Evolutionary conservation across 2,329 filamentous ascomycete genomes (phyloP), one percentile per base, ranked within the genome.

Genomic region (Magnaporthiopsis rhizophila): DNA sequence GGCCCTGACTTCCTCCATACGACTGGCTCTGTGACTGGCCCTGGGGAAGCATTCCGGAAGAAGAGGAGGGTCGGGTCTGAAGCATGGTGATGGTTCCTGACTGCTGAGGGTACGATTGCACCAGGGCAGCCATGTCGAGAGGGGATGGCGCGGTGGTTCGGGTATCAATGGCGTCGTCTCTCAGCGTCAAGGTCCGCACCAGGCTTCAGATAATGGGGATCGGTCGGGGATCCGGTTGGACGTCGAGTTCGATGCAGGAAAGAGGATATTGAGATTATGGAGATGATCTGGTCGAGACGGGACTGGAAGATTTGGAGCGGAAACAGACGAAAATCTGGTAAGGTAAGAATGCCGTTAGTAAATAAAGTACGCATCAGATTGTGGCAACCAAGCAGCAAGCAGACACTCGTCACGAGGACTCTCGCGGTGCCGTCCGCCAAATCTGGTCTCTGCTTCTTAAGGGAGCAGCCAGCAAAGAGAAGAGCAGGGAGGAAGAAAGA

Each of bases 41-140:
- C 62, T 78, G 73, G 64, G 82, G 74, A 74, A 88, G 85, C 70
- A 83, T 83, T 72, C 82, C 83, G 64, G 84, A 83, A 58, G 86
- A 82, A 66, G 89, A 88, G 64, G 83, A 82, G 67, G 88, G 86
- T 74, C 88, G 86, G 71, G 88, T 84, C 76, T 92, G 89, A 72
- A 93, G 86, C 84, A 92, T 89, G 68, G 88, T 88, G 71, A 87
- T 83, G 69, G 89, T 87, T 76, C 83, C 82, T 73, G 87, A 86
- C 77, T 91, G 89, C 79, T 91, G 88, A 72, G 90, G 86, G 74
- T 90, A 90, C 67, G 89, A 86, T 79, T 94, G 91, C 73, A 93
- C 89, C 81, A 94, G 83, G 77, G 90, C 89, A 81, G 90, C 90
- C 91, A 95, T 94, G 76, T 75, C 89, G 81, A 62, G 65, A 26